Base-by-base conservation (phyloP, 305 asterid genomes). In the Nicotiana rustica region DNA sequence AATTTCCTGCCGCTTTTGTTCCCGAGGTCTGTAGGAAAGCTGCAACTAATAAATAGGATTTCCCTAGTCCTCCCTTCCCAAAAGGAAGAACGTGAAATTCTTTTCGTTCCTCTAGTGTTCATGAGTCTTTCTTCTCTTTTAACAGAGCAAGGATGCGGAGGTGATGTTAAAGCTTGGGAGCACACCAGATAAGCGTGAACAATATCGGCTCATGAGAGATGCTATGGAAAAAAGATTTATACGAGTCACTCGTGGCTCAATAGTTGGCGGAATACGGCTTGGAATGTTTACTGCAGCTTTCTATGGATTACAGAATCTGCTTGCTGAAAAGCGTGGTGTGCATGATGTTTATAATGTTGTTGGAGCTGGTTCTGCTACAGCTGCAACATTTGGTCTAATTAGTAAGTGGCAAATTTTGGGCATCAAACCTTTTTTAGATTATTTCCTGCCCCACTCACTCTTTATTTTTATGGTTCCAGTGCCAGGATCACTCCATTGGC, bases 91-190 rank as follows among this genome's bases (percentile, higher is more conserved):
- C 9, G 0, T 73, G 79, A 49, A 73, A 47, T 73, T 6, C 19
- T 73, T 73, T 73, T 73, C 79, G 41, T 73, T 49, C 62, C 79
- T 73, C 80, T 55, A 14, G 29, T 29, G 31, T 55, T 52, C 49
- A 76, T 76, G 10, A 3, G 1, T 49, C 25, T 10, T 65, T 82
- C 35, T 86, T 81, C 83, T 77, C 78, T 56, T 82, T 84, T 81
- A 85, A 61, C 90, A 94, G 99, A 93, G 98, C 88, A 96, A 96
- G 88, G 99, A 96, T 82, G 98, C 97, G 55, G 99, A 96, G 89
- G 97, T 93, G 55, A 88, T 94, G 97, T 79, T 96, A 90, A 96
- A 93, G 96, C 97, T 96, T 83, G 98, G 98, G 60, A 94, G 97
- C 87, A 94, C 97, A 21, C 88, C 97, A 41, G 98, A 94, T 82